Base-by-base conservation (phyloP, 2,329 filamentous ascomycete species). In the Leptographium flavum region DNA sequence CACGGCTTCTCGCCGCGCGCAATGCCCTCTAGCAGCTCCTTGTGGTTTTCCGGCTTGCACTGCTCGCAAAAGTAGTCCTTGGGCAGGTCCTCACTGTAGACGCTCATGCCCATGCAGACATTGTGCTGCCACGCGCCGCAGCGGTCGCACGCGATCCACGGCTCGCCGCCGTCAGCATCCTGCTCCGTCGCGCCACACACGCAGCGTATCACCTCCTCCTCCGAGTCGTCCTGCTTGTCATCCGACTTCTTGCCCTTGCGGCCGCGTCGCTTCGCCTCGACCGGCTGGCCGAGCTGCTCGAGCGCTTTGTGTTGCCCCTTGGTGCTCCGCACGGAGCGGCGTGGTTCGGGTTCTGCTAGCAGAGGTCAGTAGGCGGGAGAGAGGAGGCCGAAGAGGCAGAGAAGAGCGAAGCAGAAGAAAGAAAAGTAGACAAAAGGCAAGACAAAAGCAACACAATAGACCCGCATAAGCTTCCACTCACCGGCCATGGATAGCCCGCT, bases 41-140 rank as follows among this genome's bases (percentile, higher is more conserved):
- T 79, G 65, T 98, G 92, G 50, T 88, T 79, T 46, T 87, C 74
- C 1, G 92, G 92, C 43, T 75, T 74, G 67, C 92, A 96, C 63
- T 81, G 69, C 63, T 98, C 92, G 64, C 92, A 98, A 63, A 83
- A 93, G 66, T 98, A 98, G 62, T 84, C 73, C 49, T 83, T 83
- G 27, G 84, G 82, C 45, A 86, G 72, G 56, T 88, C 78, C 48
- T 88, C 83, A 28, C 81, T 76, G 54, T 84, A 87, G 39, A 81
- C 78, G 56, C 74, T 79, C 59, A 95, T 76, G 44, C 86, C 87
- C 70, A 98, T 86, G 60, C 92, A 98, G 51, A 93, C 81, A 57
- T 95, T 95, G 64, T 98, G 92, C 64, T 98, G 92, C 92, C 92
- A 98, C 36, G 83, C 90, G 41, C 78, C 79, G 63, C 92, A 98